Conservation (phyloP, 1,284 basidiomycete species). For the Chiua sp. region DNA sequence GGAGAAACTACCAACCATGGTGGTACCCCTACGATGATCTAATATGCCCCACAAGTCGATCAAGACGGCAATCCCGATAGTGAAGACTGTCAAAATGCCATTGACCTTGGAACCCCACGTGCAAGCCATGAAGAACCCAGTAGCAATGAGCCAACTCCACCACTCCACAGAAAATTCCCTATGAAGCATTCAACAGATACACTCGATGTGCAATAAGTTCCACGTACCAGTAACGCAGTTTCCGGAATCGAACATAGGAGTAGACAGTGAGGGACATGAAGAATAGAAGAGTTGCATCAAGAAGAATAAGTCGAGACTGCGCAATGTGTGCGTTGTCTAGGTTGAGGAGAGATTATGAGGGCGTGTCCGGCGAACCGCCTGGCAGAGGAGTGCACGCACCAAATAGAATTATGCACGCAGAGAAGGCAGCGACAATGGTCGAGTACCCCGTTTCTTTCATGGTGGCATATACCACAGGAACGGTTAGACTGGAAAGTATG, state of each 20-base stretch:
- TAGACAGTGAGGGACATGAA: constrained; percentile 96
- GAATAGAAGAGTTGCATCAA: constrained; percentile 95
- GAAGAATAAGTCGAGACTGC: constrained; percentile 94
- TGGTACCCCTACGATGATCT: constrained; percentile 84
- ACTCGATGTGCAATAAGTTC: neutral
- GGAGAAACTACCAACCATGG: constrained; percentile 66
- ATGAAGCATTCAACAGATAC: neutral
- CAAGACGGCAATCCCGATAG: constrained; percentile 90
- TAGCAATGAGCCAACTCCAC: constrained; percentile 95
- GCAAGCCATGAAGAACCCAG: constrained; percentile 93
- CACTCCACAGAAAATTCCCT: constrained; percentile 89
- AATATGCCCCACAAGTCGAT: constrained; percentile 96
- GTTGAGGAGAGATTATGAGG: constrained; percentile 6
- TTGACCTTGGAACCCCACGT: constrained; percentile 99
- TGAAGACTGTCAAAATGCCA: constrained; percentile 90
- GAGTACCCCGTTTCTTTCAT: constrained; percentile 99
- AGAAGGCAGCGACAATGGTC: constrained; percentile 87
- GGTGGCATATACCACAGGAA: constrained; percentile 93
- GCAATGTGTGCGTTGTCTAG: constrained; percentile 97
- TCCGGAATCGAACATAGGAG: constrained; percentile 95
- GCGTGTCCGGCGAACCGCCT: neutral
- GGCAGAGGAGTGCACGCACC: constrained; percentile 56
- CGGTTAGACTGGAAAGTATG: constrained; percentile 86
- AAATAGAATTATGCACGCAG: constrained; percentile 84
- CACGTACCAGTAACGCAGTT: constrained; percentile 87